Evolutionary conservation across 2,329 filamentous ascomycete species (phyloP), one percentile per base, ranked within the genome.

Genomic region (Drechslera avenae): DNA sequence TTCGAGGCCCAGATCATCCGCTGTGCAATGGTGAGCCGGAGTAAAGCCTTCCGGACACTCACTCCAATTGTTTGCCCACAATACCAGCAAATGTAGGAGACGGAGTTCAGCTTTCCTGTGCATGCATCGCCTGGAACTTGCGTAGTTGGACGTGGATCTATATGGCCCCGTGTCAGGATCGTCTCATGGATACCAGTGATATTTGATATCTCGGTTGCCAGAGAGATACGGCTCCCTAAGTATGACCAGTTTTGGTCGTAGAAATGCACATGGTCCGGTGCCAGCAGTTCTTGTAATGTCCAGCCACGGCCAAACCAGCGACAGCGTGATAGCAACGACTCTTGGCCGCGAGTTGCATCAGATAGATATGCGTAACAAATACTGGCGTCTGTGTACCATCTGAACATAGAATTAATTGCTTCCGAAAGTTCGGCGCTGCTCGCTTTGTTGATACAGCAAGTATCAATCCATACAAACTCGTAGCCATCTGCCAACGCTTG

Each of bases 1-100:
- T 19, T 5, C 13, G 18, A 31, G 1, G 46, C 51, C 59, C 59
- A 63, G 1, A 31, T 37, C 30, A 59, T 40, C 5, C 56, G 50
- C 39, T 70, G 17, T 1, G 40, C 17, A 10, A 41, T 28, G 9
- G 26, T 28, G 26, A 28, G 26, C 9, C 26, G 26, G 9, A 28
- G 26, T 13, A 28, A 4, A 13, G 26, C 26, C 26, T 28, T 28
- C 7, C 26, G 26, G 26, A 28, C 26, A 5, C 26, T 28, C 7
- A 28, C 9, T 10, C 4, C 10, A 9, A 28, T 28, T 13, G 10
- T 28, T 9, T 28, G 26, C 10, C 26, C 9, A 28, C 26, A 28
- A 13, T 28, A 28, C 9, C 26, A 28, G 26, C 26, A 28, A 4
- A 28, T 9, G 12, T 28, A 28, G 26, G 26, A 28, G 26, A 4